Base-by-base conservation (phyloP, 1,139 yeast genomes). In the Arxiozyma slooffiae region DNA sequence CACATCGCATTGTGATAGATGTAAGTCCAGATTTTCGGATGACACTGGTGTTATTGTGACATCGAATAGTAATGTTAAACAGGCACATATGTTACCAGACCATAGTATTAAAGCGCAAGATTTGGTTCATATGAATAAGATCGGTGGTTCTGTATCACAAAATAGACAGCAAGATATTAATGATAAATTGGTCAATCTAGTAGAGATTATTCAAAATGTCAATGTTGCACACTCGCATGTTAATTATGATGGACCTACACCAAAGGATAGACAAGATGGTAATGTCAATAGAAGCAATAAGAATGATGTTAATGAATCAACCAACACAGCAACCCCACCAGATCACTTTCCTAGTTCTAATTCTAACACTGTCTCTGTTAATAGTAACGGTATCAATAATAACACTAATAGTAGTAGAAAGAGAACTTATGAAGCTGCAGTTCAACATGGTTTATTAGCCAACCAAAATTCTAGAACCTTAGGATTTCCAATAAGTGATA, bases 1-100 rank as follows among this genome's bases (percentile, higher is more conserved):
- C 1, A 82, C 90, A 48, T 76, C 84, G 52, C 78, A 81, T 53
- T 92, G 98, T 64, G 72, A 77, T 1, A 83, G 80, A 51, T 90
- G 97, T 67, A 75, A 87, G 48, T 78, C 76, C 53, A 64, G 71
- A 43, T 60, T 64, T 24, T 67, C 63, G 41, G 63, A 63, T 42
- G 60, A 61, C 20, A 55, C 62, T 4, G 64, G 65, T 16, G 65
- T 64, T 18, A 58, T 64, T 11, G 61, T 64, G 4, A 53, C 56
- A 39, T 51, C 53, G 38, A 57, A 56, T 39, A 37, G 26, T 18
- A 54, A 59, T 11, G 63, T 55, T 16, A 56, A 56, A 21, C 65
- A 61, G 49, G 66, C 67, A 2, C 66, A 60, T 49, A 63, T 63
- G 64, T 49, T 61, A 42, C 61, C 62, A 4, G 48, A 52, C 4